Conservation (phyloP, 208 protist genomes). For the Leishmania martiniquensis region DNA sequence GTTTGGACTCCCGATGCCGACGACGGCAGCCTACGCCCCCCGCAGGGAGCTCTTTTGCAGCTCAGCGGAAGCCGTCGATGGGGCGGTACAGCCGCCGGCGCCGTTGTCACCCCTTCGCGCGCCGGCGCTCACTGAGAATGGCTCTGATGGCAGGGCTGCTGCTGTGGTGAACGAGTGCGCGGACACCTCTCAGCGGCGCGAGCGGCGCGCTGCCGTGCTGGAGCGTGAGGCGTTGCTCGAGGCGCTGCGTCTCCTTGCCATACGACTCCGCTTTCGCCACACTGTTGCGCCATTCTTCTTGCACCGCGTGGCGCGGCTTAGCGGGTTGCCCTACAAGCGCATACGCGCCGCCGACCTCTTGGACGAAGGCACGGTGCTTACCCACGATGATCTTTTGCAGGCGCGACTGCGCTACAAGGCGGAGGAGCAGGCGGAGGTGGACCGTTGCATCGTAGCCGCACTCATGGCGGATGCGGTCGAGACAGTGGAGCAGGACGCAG, state of each 20-base stretch:
- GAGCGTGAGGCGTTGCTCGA: conserved; percentile 51
- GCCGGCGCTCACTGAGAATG: neutral
- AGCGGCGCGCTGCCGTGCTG: conserved; percentile 1
- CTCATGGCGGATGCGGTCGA: conserved; percentile 58
- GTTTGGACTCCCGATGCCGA: neutral
- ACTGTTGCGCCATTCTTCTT: conserved; percentile 57
- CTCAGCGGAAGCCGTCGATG: neutral
- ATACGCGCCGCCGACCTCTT: conserved; percentile 45
- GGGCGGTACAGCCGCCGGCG: neutral
- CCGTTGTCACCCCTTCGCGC: neutral
- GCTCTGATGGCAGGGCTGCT: neutral
- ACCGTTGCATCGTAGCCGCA: conserved; percentile 64
- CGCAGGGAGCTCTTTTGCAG: conserved; percentile 2
- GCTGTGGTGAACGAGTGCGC: neutral
- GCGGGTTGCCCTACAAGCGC: conserved; percentile 65
- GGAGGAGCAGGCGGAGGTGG: conserved; percentile 53
- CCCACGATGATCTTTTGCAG: conserved; percentile 39
- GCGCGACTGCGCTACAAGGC: conserved; percentile 43
- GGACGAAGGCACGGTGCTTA: conserved; percentile 39
- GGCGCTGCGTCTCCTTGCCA: conserved; percentile 44
- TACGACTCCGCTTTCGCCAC: conserved; percentile 57
- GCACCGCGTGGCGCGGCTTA: conserved; percentile 70
- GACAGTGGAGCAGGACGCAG: conserved; percentile 36
- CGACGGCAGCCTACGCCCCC: neutral
- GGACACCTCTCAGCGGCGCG: neutral